Base-by-base conservation (phyloP, 1,284 basidiomycete genomes). In the Pseudozyma hubeiensis region DNA sequence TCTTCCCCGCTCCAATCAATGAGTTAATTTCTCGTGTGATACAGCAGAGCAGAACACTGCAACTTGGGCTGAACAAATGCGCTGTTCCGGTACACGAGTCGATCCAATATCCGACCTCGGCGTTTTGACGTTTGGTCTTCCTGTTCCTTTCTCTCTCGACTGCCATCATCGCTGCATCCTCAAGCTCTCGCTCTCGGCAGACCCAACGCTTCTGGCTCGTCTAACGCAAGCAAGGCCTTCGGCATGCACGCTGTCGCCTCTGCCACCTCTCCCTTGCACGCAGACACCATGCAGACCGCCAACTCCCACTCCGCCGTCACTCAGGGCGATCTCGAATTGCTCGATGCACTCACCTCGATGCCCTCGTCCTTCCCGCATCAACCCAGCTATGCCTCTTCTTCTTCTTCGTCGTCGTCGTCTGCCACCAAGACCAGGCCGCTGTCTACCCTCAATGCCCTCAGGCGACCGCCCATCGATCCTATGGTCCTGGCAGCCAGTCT, bases 391-490 rank as follows among this genome's bases (percentile, higher is more conserved):
- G 44, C 37, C 14, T 43, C 49, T 37, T 58, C 72, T 19, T 59
- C 56, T 0, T 33, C 46, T 30, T 46, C 53, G 7, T 47, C 53
- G 7, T 47, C 53, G 7, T 43, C 51, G 4, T 49, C 51, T 11
- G 43, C 51, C 13, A 44, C 53, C 34, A 70, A 53, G 31, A 29
- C 53, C 0, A 53, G 68, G 11, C 73, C 75, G 14, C 64, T 82
- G 2, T 77, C 79, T 8, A 81, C 80, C 5, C 75, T 81, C 47
- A 67, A 78, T n/a, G 80, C 80, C 29, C 66, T 82, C 4, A 57
- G 81, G n/a, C 46, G 81, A 17, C 80, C 80, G 2, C 71, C 81
- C 40, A 77, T 83, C 50, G 81, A 83, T 53, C 81, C 81, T 13
- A 79, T 82, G 68, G 74, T 83, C 43, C 62, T 82, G 17, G 80